A percentile compares a stretch with the other conserved stretches of the same genome.
These are phyloP conservation scores for Diaporthe citri DNA, from an alignment of 2,329 filamentous ascomycete genomes.

Conservation along the genomic window DNA sequence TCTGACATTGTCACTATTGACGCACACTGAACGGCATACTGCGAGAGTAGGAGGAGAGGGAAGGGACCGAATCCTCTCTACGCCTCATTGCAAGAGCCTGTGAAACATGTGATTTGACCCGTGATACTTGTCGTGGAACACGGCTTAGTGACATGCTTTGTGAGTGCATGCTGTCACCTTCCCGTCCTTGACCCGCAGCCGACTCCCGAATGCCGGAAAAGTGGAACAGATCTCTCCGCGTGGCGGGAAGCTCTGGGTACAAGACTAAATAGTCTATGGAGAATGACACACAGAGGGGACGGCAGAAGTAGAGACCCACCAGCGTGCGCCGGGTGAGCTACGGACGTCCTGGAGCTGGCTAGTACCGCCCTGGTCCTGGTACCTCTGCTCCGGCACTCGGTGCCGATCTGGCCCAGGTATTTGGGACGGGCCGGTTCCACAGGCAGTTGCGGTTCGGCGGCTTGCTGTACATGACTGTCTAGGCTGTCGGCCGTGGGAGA, in stretches of 20 bases:
- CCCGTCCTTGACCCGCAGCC: conserved; percentile 12
- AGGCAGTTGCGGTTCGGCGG: conserved; percentile 13
- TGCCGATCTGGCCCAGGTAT: neutral
- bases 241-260: neutral
- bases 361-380: conserved; percentile 9
- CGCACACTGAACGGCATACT: neutral
- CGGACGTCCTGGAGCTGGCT: neutral
- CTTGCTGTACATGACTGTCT: neutral
- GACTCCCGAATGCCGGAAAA: conserved; percentile 15
- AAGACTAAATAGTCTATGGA: neutral
- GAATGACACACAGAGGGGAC: neutral
- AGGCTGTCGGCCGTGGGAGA: conserved; percentile 16
- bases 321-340: neutral
- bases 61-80: neutral
- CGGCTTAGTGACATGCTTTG: neutral
- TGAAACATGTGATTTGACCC: neutral
- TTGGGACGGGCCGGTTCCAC: neutral
- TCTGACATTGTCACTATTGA: neutral
- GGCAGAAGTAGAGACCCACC: neutral
- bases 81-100: neutral
- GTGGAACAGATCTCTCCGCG: neutral
- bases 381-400: neutral
- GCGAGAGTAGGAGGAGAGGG: neutral
- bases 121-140: neutral
- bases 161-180: neutral